Conservation (phyloP, 768 basidiomycete genomes). For the Botryobasidium botryosum region DNA sequence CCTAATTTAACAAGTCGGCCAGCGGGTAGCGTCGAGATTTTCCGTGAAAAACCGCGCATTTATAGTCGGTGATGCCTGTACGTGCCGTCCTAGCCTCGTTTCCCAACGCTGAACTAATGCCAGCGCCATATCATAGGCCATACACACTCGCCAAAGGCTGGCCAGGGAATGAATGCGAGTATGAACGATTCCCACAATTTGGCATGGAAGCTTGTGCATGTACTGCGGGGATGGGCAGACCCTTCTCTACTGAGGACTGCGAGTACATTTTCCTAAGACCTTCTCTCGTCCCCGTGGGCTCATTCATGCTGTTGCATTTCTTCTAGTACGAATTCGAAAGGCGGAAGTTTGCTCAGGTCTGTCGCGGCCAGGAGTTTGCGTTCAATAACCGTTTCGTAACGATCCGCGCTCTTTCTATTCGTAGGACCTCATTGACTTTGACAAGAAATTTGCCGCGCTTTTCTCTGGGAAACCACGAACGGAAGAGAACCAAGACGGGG, state of each 20-base stretch:
- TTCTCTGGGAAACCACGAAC: slow-evolving; percentile 52
- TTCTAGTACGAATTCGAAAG: too few relatives aligned
- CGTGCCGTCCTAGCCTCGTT: slow-evolving; percentile 46
- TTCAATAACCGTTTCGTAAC: too few relatives aligned
- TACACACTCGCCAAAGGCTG: slow-evolving; percentile 20
- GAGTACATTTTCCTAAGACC: too few relatives aligned
- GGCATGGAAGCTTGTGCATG: slow-evolving; percentile 47
- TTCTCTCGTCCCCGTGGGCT: too few relatives aligned
- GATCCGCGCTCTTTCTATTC: too few relatives aligned
- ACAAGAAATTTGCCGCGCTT: slow-evolving; percentile 44
- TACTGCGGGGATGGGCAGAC: slow-evolving; percentile 36
- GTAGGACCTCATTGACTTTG: slow-evolving; percentile 55
- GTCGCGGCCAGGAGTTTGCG: too few relatives aligned
- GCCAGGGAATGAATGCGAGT: slow-evolving; percentile 68
- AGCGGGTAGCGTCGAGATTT: too few relatives aligned
- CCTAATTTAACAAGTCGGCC: slow-evolving; percentile 39
- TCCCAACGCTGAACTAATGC: neutral
- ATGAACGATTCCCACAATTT: slow-evolving; percentile 58
- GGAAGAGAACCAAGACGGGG: slow-evolving; percentile 28
- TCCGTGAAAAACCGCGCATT: slow-evolving; percentile 51
- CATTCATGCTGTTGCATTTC: too few relatives aligned
- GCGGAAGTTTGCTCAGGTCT: too few relatives aligned
- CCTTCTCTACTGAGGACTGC: slow-evolving; percentile 35
- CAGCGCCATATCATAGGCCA: slow-evolving; percentile 8
- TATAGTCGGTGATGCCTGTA: slow-evolving; percentile 63